Evolutionary conservation across 2,329 filamentous ascomycete species (phyloP).

Genomic region (Phyllosticta capitalensis): DNA sequence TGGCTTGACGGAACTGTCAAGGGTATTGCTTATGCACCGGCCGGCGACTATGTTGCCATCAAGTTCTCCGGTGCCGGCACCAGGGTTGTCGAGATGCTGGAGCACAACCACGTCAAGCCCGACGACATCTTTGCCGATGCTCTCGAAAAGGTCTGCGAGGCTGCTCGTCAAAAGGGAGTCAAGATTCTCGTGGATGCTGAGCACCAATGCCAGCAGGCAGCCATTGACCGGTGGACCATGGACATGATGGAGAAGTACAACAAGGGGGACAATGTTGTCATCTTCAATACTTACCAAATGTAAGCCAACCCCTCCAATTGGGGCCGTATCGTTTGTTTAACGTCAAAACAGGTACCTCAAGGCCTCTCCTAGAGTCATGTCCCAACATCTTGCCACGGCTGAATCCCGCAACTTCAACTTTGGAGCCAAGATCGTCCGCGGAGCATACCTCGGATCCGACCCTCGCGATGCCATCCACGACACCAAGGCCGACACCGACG

Average conservation of each 20-base stretch:
- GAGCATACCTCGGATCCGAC: conserved; percentile 47
- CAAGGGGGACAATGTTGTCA: conserved; percentile 40
- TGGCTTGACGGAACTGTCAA: conserved; percentile 50
- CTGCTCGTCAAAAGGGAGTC: conserved; percentile 33
- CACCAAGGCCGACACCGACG: conserved; percentile 46
- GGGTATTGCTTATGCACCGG: conserved; percentile 47
- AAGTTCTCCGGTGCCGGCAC: conserved; percentile 23
- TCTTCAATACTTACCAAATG: conserved; percentile 59
- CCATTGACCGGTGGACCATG: conserved; percentile 45
- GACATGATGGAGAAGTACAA: conserved; percentile 46
- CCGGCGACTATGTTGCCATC: conserved; percentile 41
- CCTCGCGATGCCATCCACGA: conserved; percentile 42
- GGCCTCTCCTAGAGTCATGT: conserved; percentile 32
- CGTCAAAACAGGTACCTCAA: conserved; percentile 41
- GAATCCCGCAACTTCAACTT: conserved; percentile 41
- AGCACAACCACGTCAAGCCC: conserved; percentile 26
- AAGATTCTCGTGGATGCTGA: conserved; percentile 46
- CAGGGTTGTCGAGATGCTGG: conserved; percentile 24
- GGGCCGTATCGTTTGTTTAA: not conserved
- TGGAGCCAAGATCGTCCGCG: conserved; percentile 48
- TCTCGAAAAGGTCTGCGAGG: conserved; percentile 35
- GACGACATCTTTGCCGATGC: conserved; percentile 33
- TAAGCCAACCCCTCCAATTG: not conserved
- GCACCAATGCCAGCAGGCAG: conserved; percentile 42
- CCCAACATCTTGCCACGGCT: conserved; percentile 38